These are phyloP conservation scores for Cytospora schulzeri DNA, from an alignment of 2,329 filamentous ascomycete genomes.

Conservation along the genomic window DNA sequence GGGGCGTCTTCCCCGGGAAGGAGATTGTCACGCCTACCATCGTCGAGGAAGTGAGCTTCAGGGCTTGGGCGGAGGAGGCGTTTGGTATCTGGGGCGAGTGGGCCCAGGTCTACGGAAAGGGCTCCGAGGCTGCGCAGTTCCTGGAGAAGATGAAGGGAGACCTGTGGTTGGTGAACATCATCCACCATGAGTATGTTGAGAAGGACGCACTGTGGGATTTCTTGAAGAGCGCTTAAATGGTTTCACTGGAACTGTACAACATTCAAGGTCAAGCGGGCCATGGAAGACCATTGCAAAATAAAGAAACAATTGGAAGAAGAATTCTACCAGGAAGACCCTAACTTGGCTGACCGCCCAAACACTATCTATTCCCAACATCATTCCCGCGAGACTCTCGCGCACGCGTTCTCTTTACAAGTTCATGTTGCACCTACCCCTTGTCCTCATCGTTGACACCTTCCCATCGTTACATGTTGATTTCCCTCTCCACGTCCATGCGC, in stretches of 20 bases:
- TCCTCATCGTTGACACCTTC: too few species aligned
- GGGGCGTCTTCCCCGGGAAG: constrained; percentile 93
- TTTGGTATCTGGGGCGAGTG: constrained; percentile 96
- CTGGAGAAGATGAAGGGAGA: constrained; percentile 69
- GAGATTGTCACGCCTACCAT: constrained; percentile 97
- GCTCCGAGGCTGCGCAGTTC: constrained; percentile 70
- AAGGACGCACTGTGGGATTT: constrained; percentile 72
- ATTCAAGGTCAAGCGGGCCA: neutral
- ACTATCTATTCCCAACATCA: neutral
- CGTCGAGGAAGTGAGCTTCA: constrained; percentile 92
- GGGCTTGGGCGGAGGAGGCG: constrained; percentile 92
- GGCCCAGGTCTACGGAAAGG: constrained; percentile 77
- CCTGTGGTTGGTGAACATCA: constrained; percentile 88
- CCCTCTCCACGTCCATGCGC: neutral
- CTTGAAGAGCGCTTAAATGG: constrained; percentile 43
- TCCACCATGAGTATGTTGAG: constrained; percentile 77
- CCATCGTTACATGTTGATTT: too few species aligned
- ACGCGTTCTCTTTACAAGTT: too few species aligned
- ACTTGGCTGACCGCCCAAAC: neutral
- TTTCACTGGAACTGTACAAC: constrained; percentile 5
- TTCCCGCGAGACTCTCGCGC: neutral
- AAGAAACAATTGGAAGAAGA: neutral
- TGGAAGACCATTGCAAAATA: neutral
- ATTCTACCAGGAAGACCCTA: neutral
- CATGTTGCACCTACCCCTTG: too few species aligned